Evolutionary conservation across 331 rosid genomes (phyloP).

Genomic region (Spiraea crenata): DNA sequence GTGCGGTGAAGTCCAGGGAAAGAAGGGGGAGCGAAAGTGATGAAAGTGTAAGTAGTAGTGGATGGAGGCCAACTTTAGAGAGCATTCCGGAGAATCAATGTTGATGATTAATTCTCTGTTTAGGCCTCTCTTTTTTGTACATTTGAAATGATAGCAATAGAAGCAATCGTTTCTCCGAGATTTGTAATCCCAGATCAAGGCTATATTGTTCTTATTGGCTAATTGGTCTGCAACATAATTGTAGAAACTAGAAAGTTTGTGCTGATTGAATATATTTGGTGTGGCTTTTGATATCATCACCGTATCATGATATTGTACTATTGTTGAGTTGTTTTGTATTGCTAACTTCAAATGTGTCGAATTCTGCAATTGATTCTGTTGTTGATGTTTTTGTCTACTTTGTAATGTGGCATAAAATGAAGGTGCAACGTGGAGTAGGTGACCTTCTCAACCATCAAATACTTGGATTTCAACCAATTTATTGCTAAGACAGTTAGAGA

Average conservation of each 20-base stretch:
- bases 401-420: too few relatives aligned
- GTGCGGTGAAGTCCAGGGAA: slow-evolving; percentile 49
- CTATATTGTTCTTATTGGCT: too few relatives aligned
- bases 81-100: slow-evolving; percentile 58
- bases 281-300: background rate
- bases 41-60: slow-evolving; percentile 12
- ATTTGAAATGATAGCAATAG: too few relatives aligned
- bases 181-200: too few relatives aligned
- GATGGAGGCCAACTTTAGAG: slow-evolving; percentile 60
- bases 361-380: too few relatives aligned
- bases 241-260: background rate
- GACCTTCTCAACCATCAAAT: too few relatives aligned
- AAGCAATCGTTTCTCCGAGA: too few relatives aligned
- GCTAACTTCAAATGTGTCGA: background rate
- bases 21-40: slow-evolving; percentile 28
- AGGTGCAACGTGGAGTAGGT: too few relatives aligned
- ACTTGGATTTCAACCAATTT: too few relatives aligned
- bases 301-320: background rate
- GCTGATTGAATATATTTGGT: background rate
- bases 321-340: background rate
- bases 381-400: too few relatives aligned
- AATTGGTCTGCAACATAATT: background rate
- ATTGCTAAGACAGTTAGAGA: too few relatives aligned
- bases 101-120: background rate
- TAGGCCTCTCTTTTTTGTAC: background rate